Conservation (phyloP, 176 grass and related monocot genomes). For the Aegilops bicornis region DNA sequence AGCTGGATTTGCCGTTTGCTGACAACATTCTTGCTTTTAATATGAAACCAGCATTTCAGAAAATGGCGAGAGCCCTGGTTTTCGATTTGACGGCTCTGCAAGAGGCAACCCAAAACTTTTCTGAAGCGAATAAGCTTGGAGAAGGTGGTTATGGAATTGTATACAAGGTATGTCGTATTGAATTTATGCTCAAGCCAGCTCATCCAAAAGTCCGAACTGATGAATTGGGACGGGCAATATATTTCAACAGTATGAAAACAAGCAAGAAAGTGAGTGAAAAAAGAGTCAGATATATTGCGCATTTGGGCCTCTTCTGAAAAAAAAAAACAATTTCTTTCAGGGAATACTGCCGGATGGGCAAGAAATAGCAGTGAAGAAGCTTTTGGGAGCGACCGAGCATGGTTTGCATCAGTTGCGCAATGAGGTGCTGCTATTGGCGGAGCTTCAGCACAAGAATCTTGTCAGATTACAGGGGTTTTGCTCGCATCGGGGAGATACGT, state of each 20-base stretch:
- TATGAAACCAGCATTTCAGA: not conserved
- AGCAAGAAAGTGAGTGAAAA: not conserved
- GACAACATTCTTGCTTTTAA: not conserved
- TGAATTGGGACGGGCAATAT: too few relatives aligned
- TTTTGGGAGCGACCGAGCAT: not conserved
- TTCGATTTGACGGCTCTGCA: not conserved
- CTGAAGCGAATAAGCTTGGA: not conserved
- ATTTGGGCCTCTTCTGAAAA: not conserved
- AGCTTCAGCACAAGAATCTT: slow-evolving; percentile 62
- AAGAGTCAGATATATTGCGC: too few relatives aligned
- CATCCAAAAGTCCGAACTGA: too few relatives aligned
- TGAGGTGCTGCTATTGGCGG: slow-evolving; percentile 27
- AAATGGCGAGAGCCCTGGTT: not conserved
- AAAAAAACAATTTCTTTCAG: not conserved
- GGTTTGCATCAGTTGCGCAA: slow-evolving; percentile 42
- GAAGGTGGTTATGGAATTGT: not conserved
- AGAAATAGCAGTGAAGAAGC: slow-evolving; percentile 50
- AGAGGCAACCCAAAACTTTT: not conserved
- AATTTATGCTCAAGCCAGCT: too few relatives aligned
- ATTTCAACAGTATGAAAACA: not conserved
- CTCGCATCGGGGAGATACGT: not conserved
- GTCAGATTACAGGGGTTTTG: slow-evolving; percentile 42
- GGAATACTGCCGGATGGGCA: slow-evolving; percentile 32
- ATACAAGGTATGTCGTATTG: not conserved
- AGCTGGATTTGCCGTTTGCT: not conserved